Conservation (phyloP, 495 filamentous ascomycete species). For the Tuber indicum region DNA sequence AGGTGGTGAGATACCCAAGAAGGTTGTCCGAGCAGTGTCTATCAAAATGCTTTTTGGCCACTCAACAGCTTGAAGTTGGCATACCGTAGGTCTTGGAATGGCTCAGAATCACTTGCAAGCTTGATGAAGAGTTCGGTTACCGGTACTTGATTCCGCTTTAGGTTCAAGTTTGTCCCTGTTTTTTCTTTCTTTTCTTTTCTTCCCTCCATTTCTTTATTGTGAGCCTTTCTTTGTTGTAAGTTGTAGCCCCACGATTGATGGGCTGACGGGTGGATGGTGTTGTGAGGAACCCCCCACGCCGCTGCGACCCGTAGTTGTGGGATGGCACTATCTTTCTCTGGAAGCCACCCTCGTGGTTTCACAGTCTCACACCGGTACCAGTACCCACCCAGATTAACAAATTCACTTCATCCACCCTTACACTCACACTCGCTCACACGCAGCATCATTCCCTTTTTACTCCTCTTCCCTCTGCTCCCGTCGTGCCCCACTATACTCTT, state of each 20-base stretch:
- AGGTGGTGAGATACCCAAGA: neutral
- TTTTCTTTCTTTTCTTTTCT: neutral
- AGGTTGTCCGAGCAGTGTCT: neutral
- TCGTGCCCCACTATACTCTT: neutral
- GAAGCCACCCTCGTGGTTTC: slow-evolving; percentile 15
- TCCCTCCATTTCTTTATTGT: neutral
- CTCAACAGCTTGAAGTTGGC: neutral
- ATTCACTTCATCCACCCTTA: neutral
- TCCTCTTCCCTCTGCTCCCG: neutral
- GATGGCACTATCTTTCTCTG: slow-evolving; percentile 11
- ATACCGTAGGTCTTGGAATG: neutral
- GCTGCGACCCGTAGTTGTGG: slow-evolving; percentile 28
- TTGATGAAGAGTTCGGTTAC: neutral
- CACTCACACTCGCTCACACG: neutral
- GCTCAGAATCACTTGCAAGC: neutral
- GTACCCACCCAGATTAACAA: neutral
- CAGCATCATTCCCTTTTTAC: neutral
- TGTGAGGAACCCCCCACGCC: slow-evolving; percentile 21
- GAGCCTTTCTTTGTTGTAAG: neutral
- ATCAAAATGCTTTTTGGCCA: neutral
- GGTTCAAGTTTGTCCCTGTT: neutral
- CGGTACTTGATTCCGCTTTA: neutral
- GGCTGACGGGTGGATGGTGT: neutral
- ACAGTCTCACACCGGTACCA: neutral
- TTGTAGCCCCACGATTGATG: neutral